Conservation (phyloP, 2,329 filamentous ascomycete species). For the Exophiala sp. region DNA sequence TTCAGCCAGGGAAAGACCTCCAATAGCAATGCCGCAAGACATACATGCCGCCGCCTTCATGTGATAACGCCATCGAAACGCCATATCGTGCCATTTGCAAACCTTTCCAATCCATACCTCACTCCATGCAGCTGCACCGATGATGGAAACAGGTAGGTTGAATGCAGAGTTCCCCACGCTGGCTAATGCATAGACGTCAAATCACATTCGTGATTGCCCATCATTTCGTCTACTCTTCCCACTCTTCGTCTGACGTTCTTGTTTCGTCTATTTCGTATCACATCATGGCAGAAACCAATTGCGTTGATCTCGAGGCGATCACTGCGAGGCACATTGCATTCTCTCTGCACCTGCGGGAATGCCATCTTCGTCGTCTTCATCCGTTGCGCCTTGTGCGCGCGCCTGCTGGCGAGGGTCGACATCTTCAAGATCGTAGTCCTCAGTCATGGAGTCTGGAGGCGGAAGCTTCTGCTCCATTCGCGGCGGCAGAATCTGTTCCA, state of each 20-base stretch:
- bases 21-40: too few species aligned
- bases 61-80: not conserved
- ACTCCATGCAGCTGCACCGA: constrained; percentile 3
- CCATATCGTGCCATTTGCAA: not conserved
- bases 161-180: constrained; percentile 11
- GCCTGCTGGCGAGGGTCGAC: constrained; percentile 65
- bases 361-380: constrained; percentile 65
- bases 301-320: constrained; percentile 27
- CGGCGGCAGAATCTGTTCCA: constrained; percentile 81
- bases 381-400: constrained; percentile 65
- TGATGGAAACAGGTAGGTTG: not conserved
- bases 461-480: constrained; percentile 63
- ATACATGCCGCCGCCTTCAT: too few species aligned
- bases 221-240: constrained; percentile 4
- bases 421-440: constrained; percentile 82
- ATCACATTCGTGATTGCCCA: constrained; percentile 2
- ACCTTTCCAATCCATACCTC: constrained; percentile 6
- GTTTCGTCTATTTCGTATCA: constrained; percentile 3
- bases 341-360: constrained; percentile 48
- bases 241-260: not conserved
- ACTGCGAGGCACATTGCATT: constrained; percentile 53
- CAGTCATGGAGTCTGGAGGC: constrained; percentile 82
- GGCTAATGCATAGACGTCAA: constrained; percentile 13
- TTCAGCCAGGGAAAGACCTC: too few species aligned
- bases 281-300: not conserved